These are phyloP conservation scores for Diddensiella caesifluorescens DNA, from an alignment of 805 yeast genomes.

Conservation along the genomic window DNA sequence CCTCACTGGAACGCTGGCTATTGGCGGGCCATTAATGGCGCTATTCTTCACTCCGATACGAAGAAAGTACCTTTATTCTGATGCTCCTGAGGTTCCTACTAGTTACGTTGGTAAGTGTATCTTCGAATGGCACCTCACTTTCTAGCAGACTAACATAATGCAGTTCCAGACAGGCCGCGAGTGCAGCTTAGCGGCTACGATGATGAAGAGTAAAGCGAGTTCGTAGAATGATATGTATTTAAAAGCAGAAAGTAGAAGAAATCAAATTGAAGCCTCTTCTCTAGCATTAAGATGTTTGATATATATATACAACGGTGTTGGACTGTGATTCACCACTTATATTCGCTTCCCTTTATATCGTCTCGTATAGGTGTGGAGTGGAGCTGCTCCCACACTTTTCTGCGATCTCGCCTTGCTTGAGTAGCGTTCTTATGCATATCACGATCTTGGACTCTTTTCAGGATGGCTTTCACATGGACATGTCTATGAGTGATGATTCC, in stretches of 20 bases:
- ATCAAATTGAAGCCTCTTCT: too few relatives aligned
- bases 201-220: slow-evolving; percentile 27
- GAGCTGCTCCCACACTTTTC: slow-evolving; percentile 47
- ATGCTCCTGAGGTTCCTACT: slow-evolving; percentile 60
- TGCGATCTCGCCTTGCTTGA: slow-evolving; percentile 39
- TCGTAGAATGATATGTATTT: slow-evolving; percentile 9
- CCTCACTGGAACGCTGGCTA: slow-evolving; percentile 57
- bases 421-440: slow-evolving; percentile 51
- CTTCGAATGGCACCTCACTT: too few relatives aligned
- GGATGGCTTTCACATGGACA: slow-evolving; percentile 73
- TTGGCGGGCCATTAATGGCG: slow-evolving; percentile 61
- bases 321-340: slow-evolving; percentile 37
- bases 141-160: too few relatives aligned
- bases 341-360: slow-evolving; percentile 27
- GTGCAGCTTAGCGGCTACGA: slow-evolving; percentile 32
- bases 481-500: slow-evolving; percentile 74
- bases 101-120: slow-evolving; percentile 43
- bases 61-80: slow-evolving; percentile 59
- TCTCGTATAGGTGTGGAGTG: slow-evolving; percentile 37
- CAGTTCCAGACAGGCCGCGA: slow-evolving; percentile 27
- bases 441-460: slow-evolving; percentile 46
- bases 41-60: slow-evolving; percentile 59
- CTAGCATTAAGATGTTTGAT: too few relatives aligned
- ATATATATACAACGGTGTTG: background rate
- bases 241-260: too few relatives aligned